Conservation (phyloP, 768 basidiomycete genomes). For the Kwoniella botswanensis region DNA sequence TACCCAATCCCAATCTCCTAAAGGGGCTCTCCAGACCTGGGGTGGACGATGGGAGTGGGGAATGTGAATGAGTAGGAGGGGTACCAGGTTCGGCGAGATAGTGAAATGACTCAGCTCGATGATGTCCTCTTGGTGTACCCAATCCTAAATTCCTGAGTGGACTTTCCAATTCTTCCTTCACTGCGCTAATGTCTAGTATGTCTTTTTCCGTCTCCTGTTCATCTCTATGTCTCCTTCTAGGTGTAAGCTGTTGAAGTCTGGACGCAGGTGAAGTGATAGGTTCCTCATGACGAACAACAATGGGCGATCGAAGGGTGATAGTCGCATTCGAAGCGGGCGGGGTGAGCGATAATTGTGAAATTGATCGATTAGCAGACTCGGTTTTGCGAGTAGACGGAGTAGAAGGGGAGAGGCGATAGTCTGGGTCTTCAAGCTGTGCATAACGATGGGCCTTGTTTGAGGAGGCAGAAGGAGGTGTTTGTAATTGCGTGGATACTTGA, state of each 20-base stretch:
- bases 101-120: background rate
- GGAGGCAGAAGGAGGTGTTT: background rate
- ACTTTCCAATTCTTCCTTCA: conserved; percentile 2
- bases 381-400: background rate
- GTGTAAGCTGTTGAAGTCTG: background rate
- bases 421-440: background rate
- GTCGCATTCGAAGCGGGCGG: background rate
- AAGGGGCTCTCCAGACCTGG: conserved; percentile 19
- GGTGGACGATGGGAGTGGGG: background rate
- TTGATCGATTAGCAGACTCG: no score
- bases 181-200: background rate
- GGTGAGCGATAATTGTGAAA: background rate
- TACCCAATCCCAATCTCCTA: background rate
- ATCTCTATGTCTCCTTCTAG: background rate
- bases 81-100: background rate
- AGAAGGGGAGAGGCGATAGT: background rate
- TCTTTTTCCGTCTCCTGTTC: background rate
- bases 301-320: background rate
- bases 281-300: background rate
- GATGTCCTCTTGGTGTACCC: conserved; percentile 1
- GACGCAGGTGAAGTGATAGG: background rate
- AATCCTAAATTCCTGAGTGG: background rate
- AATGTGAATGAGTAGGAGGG: background rate
- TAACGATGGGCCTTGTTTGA: background rate
- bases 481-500: background rate